Base-by-base conservation (phyloP, 768 basidiomycete species). In the Naematelia encephala region DNA sequence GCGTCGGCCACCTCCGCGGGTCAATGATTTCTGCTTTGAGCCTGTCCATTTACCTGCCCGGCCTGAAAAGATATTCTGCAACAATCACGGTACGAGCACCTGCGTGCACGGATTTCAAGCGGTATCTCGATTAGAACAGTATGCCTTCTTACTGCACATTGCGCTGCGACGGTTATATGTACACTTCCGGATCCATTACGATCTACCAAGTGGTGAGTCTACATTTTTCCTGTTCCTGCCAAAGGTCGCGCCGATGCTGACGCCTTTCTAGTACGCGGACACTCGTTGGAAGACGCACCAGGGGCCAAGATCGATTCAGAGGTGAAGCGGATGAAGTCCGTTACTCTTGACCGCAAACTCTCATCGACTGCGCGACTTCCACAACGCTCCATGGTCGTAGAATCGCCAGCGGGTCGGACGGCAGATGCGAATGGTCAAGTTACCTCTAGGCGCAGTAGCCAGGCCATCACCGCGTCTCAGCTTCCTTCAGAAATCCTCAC, bases 131-230 rank as follows among this genome's bases (percentile, higher is more conserved):
- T 79, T 99, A 63, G 96, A 99, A 80, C 96, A 99, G 74, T 99
- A 96, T 76, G 90, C 96, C 1, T 99, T 93, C 81, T 79, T 99
- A 57, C 81, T 99, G 53, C 97, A 97, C 72, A 96, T 98, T 22
- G 96, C 94, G 19, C 81, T 99, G 56, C 82, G 93, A 65, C 84
- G 94, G 70, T 80, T 99, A 54, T 98, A 92, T 78, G 83, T 90
- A 27, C 82, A 78, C 57, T 70, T 76, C 58, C 64, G 70, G 29
- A 59, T 67, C 54, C 65, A 72, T 50, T 68, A 72, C 54, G 60
- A 63, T 22, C 58, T 72, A 1, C 61, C 62, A 4, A 67, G 66
- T 39, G 67, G 70, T 72, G 39, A 64, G 70, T 67, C 10, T 12
- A 22, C 19, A 21, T 27, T 25, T 51, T 47, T 14, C 2, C 5